Percentiles rank a stretch among this genome's conserved stretches.
Evolutionary conservation across 2,329 filamentous ascomycete genomes (phyloP).

Genomic region (Blastomyces gilchristii): DNA sequence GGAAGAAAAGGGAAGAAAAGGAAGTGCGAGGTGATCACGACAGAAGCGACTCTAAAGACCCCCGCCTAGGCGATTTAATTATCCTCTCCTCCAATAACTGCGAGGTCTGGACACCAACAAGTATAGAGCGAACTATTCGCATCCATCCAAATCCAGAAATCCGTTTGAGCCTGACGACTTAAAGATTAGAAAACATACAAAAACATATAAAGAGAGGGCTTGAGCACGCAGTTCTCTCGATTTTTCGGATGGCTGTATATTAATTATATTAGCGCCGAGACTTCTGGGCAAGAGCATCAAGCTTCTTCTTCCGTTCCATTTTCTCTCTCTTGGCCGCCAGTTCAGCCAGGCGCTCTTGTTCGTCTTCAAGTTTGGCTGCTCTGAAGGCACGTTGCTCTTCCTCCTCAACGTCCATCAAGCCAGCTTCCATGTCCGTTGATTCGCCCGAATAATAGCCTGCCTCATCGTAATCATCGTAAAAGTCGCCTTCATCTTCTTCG

Average conservation of each 20-base stretch:
- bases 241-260: neutral
- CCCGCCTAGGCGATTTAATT: neutral
- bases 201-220: neutral
- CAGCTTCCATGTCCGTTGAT: conserved; percentile 44
- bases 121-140: neutral
- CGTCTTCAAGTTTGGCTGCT: conserved; percentile 37
- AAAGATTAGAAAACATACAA: neutral
- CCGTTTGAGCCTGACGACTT: neutral
- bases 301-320: conserved; percentile 35
- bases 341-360: conserved; percentile 36
- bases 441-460: conserved; percentile 35
- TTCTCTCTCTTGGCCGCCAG: conserved; percentile 38
- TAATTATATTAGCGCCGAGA: conserved; percentile 19
- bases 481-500: conserved; percentile 39
- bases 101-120: neutral
- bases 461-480: conserved; percentile 24
- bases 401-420: conserved; percentile 35
- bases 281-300: conserved; percentile 30
- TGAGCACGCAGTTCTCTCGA: neutral
- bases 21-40: neutral
- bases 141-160: neutral
- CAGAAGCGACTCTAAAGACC: neutral
- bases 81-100: neutral
- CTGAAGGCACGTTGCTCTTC: conserved; percentile 37
- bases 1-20: too few species aligned